phyloP scores from a whole-genome alignment of 2,329 filamentous ascomycete genomes.

The Alternaria gaisen region DNA sequence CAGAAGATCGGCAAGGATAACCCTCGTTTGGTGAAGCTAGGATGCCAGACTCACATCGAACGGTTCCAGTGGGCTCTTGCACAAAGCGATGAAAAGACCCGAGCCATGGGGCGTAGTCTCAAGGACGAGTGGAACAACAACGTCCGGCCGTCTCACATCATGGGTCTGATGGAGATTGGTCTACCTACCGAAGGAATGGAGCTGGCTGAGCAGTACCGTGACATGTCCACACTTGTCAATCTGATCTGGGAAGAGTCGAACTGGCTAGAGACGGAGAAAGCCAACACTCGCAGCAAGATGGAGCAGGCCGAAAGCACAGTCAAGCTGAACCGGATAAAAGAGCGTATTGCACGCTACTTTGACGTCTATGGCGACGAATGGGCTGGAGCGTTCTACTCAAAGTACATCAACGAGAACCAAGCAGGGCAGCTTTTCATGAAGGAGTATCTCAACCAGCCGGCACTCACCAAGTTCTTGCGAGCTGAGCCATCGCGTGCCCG shows the following conservation, averaged over 20 bases:
- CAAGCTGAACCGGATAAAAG: constrained; percentile 56
- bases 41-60: constrained; percentile 67
- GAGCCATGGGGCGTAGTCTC: constrained; percentile 60
- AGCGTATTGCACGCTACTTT: constrained; percentile 63
- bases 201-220: constrained; percentile 69
- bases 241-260: constrained; percentile 57
- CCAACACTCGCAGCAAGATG: constrained; percentile 46
- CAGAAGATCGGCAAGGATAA: constrained; percentile 58
- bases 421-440: constrained; percentile 66
- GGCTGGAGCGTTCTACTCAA: constrained; percentile 81
- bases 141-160: constrained; percentile 54
- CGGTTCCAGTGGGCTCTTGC: constrained; percentile 66
- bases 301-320: constrained; percentile 44
- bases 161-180: constrained; percentile 58
- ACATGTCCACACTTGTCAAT: constrained; percentile 70
- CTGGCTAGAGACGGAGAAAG: constrained; percentile 48
- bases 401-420: constrained; percentile 68
- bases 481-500: constrained; percentile 76
- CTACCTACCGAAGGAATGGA: constrained; percentile 66
- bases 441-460: constrained; percentile 73
- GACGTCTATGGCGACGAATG: constrained; percentile 71
- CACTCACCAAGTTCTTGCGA: constrained; percentile 81
- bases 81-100: constrained; percentile 59
- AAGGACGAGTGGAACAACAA: constrained; percentile 52
- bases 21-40: constrained; percentile 63